Base-by-base conservation (phyloP, 306 rosid genomes). In the Begonia fuchsioides region DNA sequence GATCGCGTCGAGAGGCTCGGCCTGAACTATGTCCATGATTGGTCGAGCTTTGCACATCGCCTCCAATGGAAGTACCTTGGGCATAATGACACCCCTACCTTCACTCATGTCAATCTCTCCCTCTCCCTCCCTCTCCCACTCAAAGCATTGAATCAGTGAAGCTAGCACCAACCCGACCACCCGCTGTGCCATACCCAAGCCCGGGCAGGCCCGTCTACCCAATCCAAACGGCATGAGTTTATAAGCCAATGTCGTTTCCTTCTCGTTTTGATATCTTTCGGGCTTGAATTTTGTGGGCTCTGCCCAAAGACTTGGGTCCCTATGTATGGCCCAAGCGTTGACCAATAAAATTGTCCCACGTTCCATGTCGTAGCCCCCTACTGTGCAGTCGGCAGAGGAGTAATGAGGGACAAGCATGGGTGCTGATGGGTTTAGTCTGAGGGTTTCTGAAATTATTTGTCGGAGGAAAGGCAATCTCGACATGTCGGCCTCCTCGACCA, bases 151-250 rank as follows among this genome's bases (percentile, higher is more conserved):
- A 11, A 56, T 15, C 12, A 46, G 8, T 10, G 52, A 15, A 0
- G 52, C 61, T 13, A 56, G 17, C 3, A 13, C 44, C 35, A 56
- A 16, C 1, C 61, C 61, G 3, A 15, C 32, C 26, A 47, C 26
- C 8, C 32, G 11, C 9, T 3, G 12, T 32, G 44, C 61, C 43
- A 56, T 5, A 17, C 52, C 32, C 14, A 12, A 18, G 0, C 61
- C 61, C 1, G 61, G 61, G 17, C 52, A 46, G 0, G 44, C 44
- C 8, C 52, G 32, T 39, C 61, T 46, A 1, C 61, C 61, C 3
- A 20, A 11, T 15, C 52, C 61, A 38, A 56, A 56, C 11, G 61
- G 44, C 41, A 15, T 12, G 4, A 32, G 10, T 13, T 5, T 3
- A 32, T 26, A 49, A 17, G n/a, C 45, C 45, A 41, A 10, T 1